Base-by-base conservation (phyloP, 2,329 filamentous ascomycete species). In the Neocatenulostroma microsporum region DNA sequence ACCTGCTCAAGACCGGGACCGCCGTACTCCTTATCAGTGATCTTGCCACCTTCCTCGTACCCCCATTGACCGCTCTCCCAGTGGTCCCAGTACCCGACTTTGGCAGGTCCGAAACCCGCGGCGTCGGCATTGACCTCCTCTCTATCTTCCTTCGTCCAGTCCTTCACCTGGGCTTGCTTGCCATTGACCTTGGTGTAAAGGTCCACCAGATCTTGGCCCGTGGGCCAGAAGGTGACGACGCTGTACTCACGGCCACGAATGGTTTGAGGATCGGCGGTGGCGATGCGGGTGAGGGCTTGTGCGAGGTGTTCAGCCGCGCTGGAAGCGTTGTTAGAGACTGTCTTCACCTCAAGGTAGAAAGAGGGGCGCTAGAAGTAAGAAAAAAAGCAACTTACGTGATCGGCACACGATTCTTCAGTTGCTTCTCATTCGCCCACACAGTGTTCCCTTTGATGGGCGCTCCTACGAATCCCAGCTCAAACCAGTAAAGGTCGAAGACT, bases 181-280 rank as follows among this genome's bases (percentile, higher is more conserved):
- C 39, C 39, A 23, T 41, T 21, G n/a, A 41, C n/a, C n/a, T 41
- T 37, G 4, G 26, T 21, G 34, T 41, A 41, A 12, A 41, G 34
- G n/a, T 41, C 39, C 19, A 13, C 25, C 9, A 41, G 15, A 13
- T 41, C 39, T 7, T 37, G 8, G 3, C 39, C 39, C 7, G 39
- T 41, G 5, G 39, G 27, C 39, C 39, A 41, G 28, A 41, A 41
- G 17, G 34, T 32, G 25, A 41, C 34, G 21, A 29, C 39, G 9
- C 34, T 37, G 23, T 26, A 33, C 13, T 32, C n/a, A 5, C 21
- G 32, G 39, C 34, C 34, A 21, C 38, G 37, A 29, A 41, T 33
- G 17, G 34, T 17, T 10, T 41, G 14, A 18, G 39, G 39, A 14
- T 41, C 34, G 9, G 26, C 14, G 13, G 34, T 24, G 3, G 23